A percentile compares a stretch with the other conserved stretches of the same genome.
Evolutionary conservation across 164 flowering plant species (phyloP).

Genomic region (Umbellularia californica): DNA sequence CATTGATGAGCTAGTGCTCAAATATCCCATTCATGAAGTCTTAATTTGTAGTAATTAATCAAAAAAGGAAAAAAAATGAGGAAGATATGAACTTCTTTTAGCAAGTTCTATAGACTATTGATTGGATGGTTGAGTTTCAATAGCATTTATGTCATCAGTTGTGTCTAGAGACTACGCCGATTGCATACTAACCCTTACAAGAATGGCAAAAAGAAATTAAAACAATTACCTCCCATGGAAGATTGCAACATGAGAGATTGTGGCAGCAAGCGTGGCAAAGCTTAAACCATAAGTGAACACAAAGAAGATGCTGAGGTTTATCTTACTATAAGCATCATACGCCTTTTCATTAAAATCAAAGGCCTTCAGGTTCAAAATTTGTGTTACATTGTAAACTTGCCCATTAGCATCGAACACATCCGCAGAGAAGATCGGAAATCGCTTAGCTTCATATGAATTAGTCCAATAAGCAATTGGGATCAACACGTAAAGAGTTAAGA

Average conservation of each 20-base stretch:
- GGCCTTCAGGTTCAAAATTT: slow-evolving; percentile 21
- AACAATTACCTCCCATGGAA: slow-evolving; percentile 37
- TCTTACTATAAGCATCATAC: slow-evolving; percentile 42
- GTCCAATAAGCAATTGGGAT: slow-evolving; percentile 53
- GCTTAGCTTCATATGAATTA: slow-evolving; percentile 40
- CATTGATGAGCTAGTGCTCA: no score
- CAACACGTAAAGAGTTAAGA: slow-evolving; percentile 30
- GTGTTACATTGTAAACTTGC: slow-evolving; percentile 29
- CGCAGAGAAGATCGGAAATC: slow-evolving; percentile 50
- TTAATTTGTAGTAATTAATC: no score
- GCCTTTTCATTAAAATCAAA: slow-evolving; percentile 28
- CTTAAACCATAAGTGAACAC: slow-evolving; percentile 39
- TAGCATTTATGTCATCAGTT: no score
- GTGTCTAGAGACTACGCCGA: no score
- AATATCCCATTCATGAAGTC: no score
- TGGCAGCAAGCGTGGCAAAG: slow-evolving; percentile 52
- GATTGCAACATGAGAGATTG: slow-evolving; percentile 57
- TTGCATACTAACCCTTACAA: no score
- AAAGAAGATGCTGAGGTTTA: slow-evolving; percentile 47
- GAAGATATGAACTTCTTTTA: no score
- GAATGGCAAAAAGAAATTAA: not conserved
- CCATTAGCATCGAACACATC: slow-evolving; percentile 39
- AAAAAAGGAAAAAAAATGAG: no score
- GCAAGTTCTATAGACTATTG: no score
- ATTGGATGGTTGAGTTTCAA: no score